Base-by-base conservation (phyloP, 441 rosid species). In the Euphorbia celastroides region DNA sequence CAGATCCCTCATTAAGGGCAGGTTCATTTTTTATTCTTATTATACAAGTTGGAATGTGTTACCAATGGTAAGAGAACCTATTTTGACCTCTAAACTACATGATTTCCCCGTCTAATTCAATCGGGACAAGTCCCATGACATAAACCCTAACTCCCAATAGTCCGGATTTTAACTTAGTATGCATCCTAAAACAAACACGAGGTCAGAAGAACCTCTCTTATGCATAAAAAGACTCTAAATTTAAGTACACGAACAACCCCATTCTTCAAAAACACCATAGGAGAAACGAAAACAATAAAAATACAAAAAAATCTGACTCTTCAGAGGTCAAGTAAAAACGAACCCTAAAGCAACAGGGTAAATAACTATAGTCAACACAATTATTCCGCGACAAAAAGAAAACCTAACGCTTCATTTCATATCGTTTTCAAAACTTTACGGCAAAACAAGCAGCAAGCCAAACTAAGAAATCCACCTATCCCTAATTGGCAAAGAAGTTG, bases 131-230 rank as follows among this genome's bases (percentile, higher is more conserved):
- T n/a, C n/a, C n/a, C n/a, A n/a, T n/a, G n/a, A n/a, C n/a, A 64
- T 23, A 41, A 80, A 70, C 75, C 82, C 81, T 75, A 79, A 76
- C 46, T 58, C 73, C 74, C 65, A 68, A 46, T 66, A 71, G 19
- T 69, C 23, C 56, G 14, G n/a, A 30, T 19, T 17, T 34, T 60
- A 46, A 17, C 34, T 20, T 23, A 16, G 1, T 23, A 19, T 8
- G 16, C 2, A 56, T 51, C 51, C 36, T 31, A 9, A 13, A 23
- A 64, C 7, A 28, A 10, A 2, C 26, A 28, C 41, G 16, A 31
- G 25, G 58, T 55, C 14, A 34, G 27, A 17, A 60, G 62, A 36
- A 48, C 26, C 41, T 5, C 11, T 28, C 9, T 60, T 46, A 12
- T 27, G 25, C 62, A 50, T 20, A 26, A 41, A 58, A 34, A 60